These are phyloP conservation scores for Adansonia gregorii DNA, from an alignment of 441 rosid genomes.

Conservation along the genomic window DNA sequence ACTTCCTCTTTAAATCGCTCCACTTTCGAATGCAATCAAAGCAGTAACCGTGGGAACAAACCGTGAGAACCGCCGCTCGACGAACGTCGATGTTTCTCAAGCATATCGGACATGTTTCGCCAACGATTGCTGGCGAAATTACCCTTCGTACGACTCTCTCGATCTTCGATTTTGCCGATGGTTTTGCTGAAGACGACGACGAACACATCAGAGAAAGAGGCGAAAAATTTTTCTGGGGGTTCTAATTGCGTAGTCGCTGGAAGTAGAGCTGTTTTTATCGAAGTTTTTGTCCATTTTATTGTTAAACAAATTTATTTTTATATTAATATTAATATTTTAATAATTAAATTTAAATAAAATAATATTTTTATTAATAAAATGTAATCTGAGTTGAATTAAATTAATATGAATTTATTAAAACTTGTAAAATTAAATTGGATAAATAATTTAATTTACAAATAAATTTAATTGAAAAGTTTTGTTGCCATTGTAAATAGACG, in stretches of 20 bases:
- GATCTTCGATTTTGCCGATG: conserved; percentile 1
- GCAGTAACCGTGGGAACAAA: conserved; percentile 66
- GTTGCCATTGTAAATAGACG: no score
- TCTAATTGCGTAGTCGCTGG: not conserved
- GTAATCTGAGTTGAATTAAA: no score
- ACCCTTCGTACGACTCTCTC: conserved; percentile 38
- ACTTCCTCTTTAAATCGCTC: conserved; percentile 65
- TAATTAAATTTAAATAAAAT: no score
- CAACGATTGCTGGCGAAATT: conserved; percentile 46
- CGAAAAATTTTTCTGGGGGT: not conserved
- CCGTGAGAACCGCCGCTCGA: conserved; percentile 51
- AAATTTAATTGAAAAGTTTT: no score
- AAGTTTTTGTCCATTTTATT: no score
- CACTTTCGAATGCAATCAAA: conserved; percentile 56
- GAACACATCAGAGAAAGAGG: conserved; percentile 21
- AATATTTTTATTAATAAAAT: no score
- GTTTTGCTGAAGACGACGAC: not conserved
- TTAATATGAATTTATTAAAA: no score
- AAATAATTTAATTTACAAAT: no score
- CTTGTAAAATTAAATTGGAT: no score
- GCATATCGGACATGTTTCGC: conserved; percentile 64
- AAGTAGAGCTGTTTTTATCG: no score
- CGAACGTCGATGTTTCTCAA: conserved; percentile 43
- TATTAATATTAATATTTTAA: no score
- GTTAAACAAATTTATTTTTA: no score